These are phyloP conservation scores for Blastomyces gilchristii DNA, from an alignment of 2,329 filamentous ascomycete genomes.

Conservation along the genomic window DNA sequence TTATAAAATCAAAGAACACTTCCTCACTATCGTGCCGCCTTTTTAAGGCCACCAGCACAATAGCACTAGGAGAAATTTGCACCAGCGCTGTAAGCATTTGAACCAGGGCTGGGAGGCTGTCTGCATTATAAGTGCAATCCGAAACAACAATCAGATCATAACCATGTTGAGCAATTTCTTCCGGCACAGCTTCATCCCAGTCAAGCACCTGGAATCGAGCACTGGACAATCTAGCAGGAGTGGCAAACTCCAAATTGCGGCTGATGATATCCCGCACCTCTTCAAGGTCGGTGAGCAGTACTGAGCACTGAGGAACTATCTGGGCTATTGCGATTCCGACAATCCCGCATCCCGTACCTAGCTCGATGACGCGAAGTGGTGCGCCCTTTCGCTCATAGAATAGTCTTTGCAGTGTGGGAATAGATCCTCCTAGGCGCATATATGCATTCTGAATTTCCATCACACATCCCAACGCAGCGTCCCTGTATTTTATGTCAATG, in stretches of 20 bases:
- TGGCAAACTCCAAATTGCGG: constrained; percentile 43
- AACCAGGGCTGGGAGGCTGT: constrained; percentile 55
- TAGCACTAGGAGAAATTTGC: constrained; percentile 38
- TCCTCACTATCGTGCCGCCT: constrained; percentile 56
- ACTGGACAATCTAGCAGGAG: constrained; percentile 33
- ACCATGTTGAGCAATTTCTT: constrained; percentile 25
- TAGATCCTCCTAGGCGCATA: constrained; percentile 19
- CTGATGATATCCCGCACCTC: constrained; percentile 53
- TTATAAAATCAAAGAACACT: constrained; percentile 55
- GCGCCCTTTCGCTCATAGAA: constrained; percentile 21
- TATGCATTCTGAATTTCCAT: constrained; percentile 42
- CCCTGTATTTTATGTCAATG: constrained; percentile 29
- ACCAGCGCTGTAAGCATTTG: constrained; percentile 44
- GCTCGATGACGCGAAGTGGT: constrained; percentile 47
- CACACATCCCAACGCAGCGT: constrained; percentile 50
- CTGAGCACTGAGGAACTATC: constrained; percentile 41
- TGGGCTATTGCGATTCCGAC: constrained; percentile 55
- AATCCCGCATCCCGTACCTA: constrained; percentile 59
- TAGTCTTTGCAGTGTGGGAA: constrained; percentile 26
- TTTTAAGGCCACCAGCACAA: constrained; percentile 55
- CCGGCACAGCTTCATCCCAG: constrained; percentile 46
- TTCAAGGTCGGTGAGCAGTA: constrained; percentile 55
- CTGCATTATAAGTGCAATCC: constrained; percentile 64
- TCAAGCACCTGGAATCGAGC: constrained; percentile 47
- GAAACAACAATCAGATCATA: constrained; percentile 55